Conservation (phyloP, 768 basidiomycete species). For the Sistotremastrum niveocremeum region DNA sequence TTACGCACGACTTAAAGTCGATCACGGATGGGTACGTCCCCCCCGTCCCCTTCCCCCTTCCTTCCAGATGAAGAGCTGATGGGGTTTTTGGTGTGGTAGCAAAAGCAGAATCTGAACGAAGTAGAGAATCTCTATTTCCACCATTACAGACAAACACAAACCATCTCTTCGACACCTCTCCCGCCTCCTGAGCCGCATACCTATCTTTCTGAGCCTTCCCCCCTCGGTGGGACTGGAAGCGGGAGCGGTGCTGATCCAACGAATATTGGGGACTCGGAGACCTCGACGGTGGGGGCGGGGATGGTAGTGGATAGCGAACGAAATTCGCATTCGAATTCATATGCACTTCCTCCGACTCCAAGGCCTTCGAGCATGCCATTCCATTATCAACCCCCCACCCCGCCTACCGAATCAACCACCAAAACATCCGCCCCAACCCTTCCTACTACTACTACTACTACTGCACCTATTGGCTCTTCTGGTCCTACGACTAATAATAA, state of each 20-base stretch:
- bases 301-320: too few species aligned
- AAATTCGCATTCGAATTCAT: too few species aligned
- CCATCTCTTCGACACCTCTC: constrained; percentile 11
- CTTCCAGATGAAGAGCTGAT: not conserved
- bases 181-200: constrained; percentile 7
- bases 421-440: not conserved
- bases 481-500: not conserved
- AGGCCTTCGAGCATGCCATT: not conserved
- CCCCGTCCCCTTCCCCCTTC: not conserved
- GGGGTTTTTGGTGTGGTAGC: constrained; percentile 23
- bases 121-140: constrained; percentile 76
- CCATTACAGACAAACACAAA: constrained; percentile 37
- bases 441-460: not conserved
- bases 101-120: constrained; percentile 67
- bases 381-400: not conserved
- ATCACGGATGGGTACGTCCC: constrained; percentile 61
- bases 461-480: not conserved
- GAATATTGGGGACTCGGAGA: constrained; percentile 9
- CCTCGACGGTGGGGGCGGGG: not conserved
- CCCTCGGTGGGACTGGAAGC: not conserved
- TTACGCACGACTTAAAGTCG: constrained; percentile 67
- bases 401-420: not conserved
- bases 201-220: not conserved
- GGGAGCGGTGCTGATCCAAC: constrained; percentile 7
- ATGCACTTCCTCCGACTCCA: not conserved